Evolutionary conservation across 169 alveolate genomes (phyloP).

Genomic region (Plasmodium reichenowi): DNA sequence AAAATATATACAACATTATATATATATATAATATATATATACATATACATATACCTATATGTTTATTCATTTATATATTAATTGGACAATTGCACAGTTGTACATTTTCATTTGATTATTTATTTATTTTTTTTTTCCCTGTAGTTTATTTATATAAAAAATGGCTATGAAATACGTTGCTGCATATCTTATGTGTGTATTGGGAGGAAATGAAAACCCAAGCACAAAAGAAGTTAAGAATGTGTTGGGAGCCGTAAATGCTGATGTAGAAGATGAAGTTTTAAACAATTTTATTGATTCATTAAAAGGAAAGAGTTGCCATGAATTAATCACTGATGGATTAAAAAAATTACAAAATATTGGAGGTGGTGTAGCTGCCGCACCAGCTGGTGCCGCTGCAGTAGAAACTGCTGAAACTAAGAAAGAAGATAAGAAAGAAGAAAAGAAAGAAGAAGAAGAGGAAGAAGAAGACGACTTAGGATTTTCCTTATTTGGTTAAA

Average conservation of each 20-base stretch:
- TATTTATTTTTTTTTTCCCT: neutral
- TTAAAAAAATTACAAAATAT: conserved; percentile 81
- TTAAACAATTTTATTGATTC: conserved; percentile 78
- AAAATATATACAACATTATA: no score
- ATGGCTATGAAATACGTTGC: conserved; percentile 88
- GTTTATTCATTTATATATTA: no score
- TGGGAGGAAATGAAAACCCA: conserved; percentile 86
- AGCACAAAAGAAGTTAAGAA: conserved; percentile 81
- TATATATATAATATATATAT: no score
- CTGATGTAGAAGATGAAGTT: conserved; percentile 85
- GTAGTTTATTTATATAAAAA: conserved; percentile 1
- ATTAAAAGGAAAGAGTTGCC: conserved; percentile 81
- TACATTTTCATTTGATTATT: neutral
- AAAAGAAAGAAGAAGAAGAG: conserved; percentile 84
- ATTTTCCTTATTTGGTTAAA: conserved; percentile 86
- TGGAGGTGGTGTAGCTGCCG: conserved; percentile 82
- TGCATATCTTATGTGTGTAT: conserved; percentile 84
- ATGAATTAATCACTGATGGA: conserved; percentile 85
- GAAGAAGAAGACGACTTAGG: conserved; percentile 90
- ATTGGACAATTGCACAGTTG: neutral
- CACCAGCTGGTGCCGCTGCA: conserved; percentile 80
- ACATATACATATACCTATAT: no score
- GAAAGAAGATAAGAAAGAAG: conserved; percentile 83
- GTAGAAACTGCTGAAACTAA: conserved; percentile 77
- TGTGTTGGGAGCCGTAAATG: conserved; percentile 83